Evolutionary conservation across 192 early-diverging fungal genomes (phyloP), one percentile per base, ranked within the genome.

Genomic region (Coemansia sp.): DNA sequence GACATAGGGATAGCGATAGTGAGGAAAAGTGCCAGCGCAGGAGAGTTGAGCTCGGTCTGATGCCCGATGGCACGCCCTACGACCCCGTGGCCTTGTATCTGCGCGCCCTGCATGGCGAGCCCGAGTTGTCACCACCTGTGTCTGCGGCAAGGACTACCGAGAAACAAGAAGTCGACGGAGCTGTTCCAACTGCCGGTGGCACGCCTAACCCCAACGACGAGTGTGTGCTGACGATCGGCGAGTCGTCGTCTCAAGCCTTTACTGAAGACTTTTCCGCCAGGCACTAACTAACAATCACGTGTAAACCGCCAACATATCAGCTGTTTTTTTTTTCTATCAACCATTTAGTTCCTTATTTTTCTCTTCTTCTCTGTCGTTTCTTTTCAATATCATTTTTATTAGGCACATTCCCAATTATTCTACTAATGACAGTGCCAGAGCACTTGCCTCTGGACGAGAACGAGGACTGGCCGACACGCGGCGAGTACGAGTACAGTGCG

Each of bases 31-130:
- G 73, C 63, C 70, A 73, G 67, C 69, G 71, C 15, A 66, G 81
- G 21, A 46, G 81, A 4, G 64, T 84, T 14, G 64, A 70, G 63
- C 62, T 84, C 19, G 81, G 81, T 0, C 42, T 84, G 44, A 68
- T 69, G 67, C 67, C 60, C 0, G 76, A 84, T 23, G 81, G 81
- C 50, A 69, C 70, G 55, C 81, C 81, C n/a, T 84, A 73, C 45
- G 81, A 84, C 64, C 75, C 80, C 3, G 69, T 77, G 4, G 70
- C 72, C 3, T 23, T 77, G 62, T 82, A 82, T 59, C 66, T 82
- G 15, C 59, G 66, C n/a, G 64, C 65, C 0, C 25, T 73, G 60
- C 66, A 66, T 17, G 53, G 66, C 23, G 64, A 62, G 44, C 44
- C 41, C 0, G 60, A 72, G 27, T 34, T 72, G 45, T 44, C 64